phyloP scores from a whole-genome alignment of 2,329 filamentous ascomycete genomes.

The Rhynchosporium agropyri region DNA sequence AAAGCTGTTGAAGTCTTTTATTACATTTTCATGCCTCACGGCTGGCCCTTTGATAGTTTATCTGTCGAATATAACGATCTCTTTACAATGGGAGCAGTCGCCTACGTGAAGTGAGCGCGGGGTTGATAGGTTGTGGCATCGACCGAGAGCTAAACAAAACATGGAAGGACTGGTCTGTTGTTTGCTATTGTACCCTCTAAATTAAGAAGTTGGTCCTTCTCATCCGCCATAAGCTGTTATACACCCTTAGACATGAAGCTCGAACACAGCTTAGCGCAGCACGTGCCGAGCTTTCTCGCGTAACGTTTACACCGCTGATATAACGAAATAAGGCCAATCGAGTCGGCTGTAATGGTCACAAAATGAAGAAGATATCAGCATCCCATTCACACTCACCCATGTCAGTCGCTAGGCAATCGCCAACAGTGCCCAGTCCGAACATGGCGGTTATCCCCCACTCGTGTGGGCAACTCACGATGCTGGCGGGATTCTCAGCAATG shows the following conservation, averaged over 20 bases:
- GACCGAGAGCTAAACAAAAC: background rate
- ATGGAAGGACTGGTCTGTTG: background rate
- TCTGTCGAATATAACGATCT: slow-evolving; percentile 23
- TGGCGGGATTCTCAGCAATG: slow-evolving; percentile 67
- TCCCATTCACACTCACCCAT: slow-evolving; percentile 55
- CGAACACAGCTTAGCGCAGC: too few relatives aligned
- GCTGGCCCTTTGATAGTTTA: slow-evolving; percentile 36
- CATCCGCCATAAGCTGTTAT: too few relatives aligned
- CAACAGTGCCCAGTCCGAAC: slow-evolving; percentile 69
- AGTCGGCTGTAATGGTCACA: slow-evolving; percentile 64
- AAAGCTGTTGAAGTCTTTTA: slow-evolving; percentile 25
- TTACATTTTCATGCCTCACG: slow-evolving; percentile 38
- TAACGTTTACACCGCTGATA: slow-evolving; percentile 11
- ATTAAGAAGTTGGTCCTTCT: too few relatives aligned
- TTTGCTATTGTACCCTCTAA: too few relatives aligned
- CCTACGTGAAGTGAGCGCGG: background rate
- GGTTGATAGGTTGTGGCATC: background rate
- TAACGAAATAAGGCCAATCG: slow-evolving; percentile 27
- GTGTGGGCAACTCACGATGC: slow-evolving; percentile 68
- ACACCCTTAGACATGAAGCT: too few relatives aligned
- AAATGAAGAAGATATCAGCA: slow-evolving; percentile 57
- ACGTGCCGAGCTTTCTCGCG: too few relatives aligned
- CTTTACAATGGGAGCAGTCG: slow-evolving; percentile 1
- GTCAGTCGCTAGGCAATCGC: slow-evolving; percentile 34
- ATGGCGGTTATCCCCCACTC: slow-evolving; percentile 67